Evolutionary conservation across 345 rosid species (phyloP), one percentile per base, ranked within the genome.

Genomic region (Psidium friedrichsthalianum): DNA sequence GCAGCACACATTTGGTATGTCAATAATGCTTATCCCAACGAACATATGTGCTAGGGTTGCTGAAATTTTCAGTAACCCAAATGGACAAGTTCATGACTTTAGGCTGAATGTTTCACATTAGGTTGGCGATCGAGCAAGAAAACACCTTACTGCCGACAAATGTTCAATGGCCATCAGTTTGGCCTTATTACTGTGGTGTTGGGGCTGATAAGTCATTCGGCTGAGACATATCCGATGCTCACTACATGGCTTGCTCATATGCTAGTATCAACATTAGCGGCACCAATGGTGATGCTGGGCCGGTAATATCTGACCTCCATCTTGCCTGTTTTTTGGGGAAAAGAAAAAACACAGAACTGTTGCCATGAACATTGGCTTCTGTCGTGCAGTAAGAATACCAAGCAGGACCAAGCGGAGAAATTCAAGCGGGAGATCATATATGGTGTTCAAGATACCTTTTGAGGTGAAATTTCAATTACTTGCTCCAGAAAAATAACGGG

Each of bases 161-260:
- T 85, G 96, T 94, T 52, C 92, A 91, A 56, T 92, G 98, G 98
- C 98, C 99, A 84, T 90, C 95, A 91, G 98, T 98, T 86, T 95
- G 98, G 99, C 99, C 99, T 88, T 97, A 97, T 83, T 97, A 97
- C 88, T 97, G 99, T 89, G 99, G 92, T 86, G 98, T 94, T 82
- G 99, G 99, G 83, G 99, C 99, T 86, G 98, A 96, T 84, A 97
- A 97, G 89, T 92, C 97, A 8, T 97, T 95, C 69, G 98, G 98
- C 13, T 98, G 99, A 86, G 99, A 97, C 91, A 95, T 97, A 89
- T 36, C 99, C 99, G 6, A 42, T 42, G 44, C 44, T 42, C 44
- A 42, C 44, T 42, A 4, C 44, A 42, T 4, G 44, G 44, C 44
- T 42, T 42, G 44, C 44, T 42, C 6, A 42, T 42, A 42, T 42